These are phyloP conservation scores for Malus sylvestris DNA, from an alignment of 306 rosid genomes.

Conservation along the genomic window DNA sequence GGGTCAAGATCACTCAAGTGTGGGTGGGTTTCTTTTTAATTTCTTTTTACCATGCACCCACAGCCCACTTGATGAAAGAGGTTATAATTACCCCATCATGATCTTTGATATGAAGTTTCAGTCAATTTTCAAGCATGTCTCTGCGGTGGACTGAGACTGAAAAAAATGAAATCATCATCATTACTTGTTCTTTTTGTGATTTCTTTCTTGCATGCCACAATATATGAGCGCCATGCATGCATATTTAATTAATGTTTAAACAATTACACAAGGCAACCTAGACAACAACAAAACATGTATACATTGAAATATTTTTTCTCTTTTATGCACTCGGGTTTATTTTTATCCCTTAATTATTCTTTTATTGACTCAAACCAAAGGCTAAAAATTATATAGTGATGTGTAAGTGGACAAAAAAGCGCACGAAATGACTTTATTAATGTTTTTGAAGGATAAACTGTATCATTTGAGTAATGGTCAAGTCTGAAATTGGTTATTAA, in stretches of 20 bases:
- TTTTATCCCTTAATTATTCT: not conserved
- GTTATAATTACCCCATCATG: constrained; percentile 61
- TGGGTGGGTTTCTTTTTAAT: constrained; percentile 41
- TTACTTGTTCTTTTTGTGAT: constrained; percentile 40
- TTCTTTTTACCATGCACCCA: constrained; percentile 33
- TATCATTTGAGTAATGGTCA: no score
- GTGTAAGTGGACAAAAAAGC: no score
- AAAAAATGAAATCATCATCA: constrained; percentile 40
- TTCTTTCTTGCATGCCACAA: constrained; percentile 27
- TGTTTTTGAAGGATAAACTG: no score
- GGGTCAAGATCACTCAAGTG: not conserved
- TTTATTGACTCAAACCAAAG: no score
- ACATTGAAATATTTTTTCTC: not conserved
- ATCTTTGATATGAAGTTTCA: constrained; percentile 20
- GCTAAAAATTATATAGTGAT: no score
- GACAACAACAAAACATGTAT: not conserved
- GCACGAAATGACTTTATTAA: no score
- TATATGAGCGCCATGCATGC: constrained; percentile 15
- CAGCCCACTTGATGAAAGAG: constrained; percentile 26
- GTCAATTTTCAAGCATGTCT: constrained; percentile 8
- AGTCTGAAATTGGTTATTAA: no score
- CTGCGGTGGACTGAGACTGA: constrained; percentile 30
- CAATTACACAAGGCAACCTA: not conserved
- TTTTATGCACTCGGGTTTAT: no score
- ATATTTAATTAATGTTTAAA: not conserved